Evolutionary conservation across 768 basidiomycete genomes (phyloP).

Genomic region (Boletus eberwhitei): DNA sequence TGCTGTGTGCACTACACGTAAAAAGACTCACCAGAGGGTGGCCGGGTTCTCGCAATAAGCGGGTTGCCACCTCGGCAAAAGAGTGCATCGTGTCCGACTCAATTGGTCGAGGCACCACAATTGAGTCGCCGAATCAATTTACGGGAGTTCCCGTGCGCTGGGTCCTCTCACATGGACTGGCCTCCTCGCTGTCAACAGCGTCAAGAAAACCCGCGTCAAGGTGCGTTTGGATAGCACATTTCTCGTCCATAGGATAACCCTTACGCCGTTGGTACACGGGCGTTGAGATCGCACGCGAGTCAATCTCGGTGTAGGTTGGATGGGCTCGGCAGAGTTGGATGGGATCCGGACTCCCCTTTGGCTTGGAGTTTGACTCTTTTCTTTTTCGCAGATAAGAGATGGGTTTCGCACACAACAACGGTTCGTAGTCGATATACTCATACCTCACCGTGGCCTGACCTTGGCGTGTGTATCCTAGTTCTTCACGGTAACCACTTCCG

Average conservation of each 20-base stretch:
- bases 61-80: no score
- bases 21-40: no score
- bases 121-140: constrained; percentile 26
- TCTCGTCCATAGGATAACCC: not conserved
- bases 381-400: constrained; percentile 28
- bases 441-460: constrained; percentile 15
- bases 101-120: no score
- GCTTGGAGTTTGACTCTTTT: constrained; percentile 14
- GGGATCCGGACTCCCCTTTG: constrained; percentile 1
- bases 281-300: not conserved
- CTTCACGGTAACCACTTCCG: constrained; percentile 94
- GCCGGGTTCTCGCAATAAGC: no score
- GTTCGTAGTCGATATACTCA: constrained; percentile 29
- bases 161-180: not conserved
- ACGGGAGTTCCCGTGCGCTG: constrained; percentile 25
- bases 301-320: constrained; percentile 19
- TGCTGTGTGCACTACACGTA: no score
- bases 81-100: no score
- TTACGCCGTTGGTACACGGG: not conserved
- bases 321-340: constrained; percentile 19
- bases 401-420: constrained; percentile 38
- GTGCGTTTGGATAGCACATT: constrained; percentile 20
- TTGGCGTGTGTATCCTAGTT: constrained; percentile 41
- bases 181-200: constrained; percentile 25
- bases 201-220: constrained; percentile 33